Evolutionary conservation across 345 rosid genomes (phyloP).

Genomic region (Bruguiera gymnorhiza): DNA sequence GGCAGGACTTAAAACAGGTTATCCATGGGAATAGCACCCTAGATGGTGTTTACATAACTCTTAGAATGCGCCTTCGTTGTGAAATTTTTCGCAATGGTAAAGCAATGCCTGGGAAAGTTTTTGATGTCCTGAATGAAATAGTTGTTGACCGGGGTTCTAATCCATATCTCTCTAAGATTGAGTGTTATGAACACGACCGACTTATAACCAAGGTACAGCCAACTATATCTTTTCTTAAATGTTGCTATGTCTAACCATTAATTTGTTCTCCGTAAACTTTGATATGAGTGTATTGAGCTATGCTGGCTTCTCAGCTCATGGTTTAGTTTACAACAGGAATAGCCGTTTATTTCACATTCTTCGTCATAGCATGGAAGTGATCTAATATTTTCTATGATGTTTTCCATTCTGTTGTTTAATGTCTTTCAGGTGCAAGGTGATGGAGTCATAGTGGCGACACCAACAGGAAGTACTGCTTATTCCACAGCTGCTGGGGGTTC

Average conservation of each 20-base stretch:
- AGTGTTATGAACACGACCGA: slow-evolving; percentile 93
- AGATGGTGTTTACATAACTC: slow-evolving; percentile 96
- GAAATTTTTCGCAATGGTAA: slow-evolving; percentile 87
- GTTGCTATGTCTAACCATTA: not conserved
- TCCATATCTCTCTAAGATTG: slow-evolving; percentile 96
- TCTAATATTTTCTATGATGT: not conserved
- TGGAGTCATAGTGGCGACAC: slow-evolving; percentile 97
- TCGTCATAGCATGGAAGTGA: not conserved
- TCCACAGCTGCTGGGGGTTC: slow-evolving; percentile 99
- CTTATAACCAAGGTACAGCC: slow-evolving; percentile 87
- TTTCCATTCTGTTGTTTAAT: slow-evolving; percentile 12
- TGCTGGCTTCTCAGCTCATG: not conserved
- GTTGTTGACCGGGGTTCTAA: slow-evolving; percentile 98
- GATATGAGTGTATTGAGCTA: slow-evolving; percentile 5
- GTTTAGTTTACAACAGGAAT: not conserved
- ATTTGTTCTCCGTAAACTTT: not conserved
- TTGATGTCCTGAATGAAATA: slow-evolving; percentile 88
- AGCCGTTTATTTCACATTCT: not conserved
- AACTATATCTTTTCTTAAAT: slow-evolving; percentile 10
- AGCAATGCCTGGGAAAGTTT: slow-evolving; percentile 88
- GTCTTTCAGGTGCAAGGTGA: slow-evolving; percentile 89
- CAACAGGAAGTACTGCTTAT: slow-evolving; percentile 98
- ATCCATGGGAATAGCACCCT: slow-evolving; percentile 75
- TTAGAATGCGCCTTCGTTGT: slow-evolving; percentile 87
- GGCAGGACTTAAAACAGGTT: slow-evolving; percentile 78